Evolutionary conservation across 2,329 filamentous ascomycete genomes (phyloP).

Genomic region (Colletotrichum sidae): DNA sequence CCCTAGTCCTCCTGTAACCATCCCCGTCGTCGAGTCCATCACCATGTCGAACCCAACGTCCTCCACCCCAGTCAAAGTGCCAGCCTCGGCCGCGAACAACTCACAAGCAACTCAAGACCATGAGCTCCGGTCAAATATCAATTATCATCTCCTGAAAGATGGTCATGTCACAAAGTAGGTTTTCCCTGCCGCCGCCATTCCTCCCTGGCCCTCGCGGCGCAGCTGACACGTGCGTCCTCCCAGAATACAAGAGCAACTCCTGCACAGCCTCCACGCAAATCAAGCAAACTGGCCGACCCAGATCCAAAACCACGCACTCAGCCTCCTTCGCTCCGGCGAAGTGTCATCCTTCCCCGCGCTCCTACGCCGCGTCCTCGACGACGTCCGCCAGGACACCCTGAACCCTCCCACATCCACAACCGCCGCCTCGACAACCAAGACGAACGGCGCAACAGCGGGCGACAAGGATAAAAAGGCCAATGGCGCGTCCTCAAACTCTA

Average conservation of each 20-base stretch:
- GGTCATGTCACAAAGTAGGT: conserved; percentile 70
- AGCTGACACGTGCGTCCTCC: conserved; percentile 5
- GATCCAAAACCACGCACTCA: conserved; percentile 69
- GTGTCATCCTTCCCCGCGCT: conserved; percentile 71
- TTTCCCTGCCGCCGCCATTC: conserved; percentile 8
- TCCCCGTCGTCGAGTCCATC: conserved; percentile 9
- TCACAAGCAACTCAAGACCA: conserved; percentile 70
- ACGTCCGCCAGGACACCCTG: conserved; percentile 65
- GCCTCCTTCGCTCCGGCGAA: conserved; percentile 70
- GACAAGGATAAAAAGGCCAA: conserved; percentile 34
- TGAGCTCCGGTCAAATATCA: conserved; percentile 72
- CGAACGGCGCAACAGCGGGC: conserved; percentile 42
- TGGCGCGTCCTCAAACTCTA: conserved; percentile 24
- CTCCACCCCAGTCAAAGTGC: conserved; percentile 70
- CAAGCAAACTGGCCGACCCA: conserved; percentile 71
- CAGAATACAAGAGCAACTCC: conserved; percentile 74
- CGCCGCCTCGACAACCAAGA: conserved; percentile 39
- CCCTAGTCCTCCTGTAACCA: not conserved
- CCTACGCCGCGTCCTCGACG: conserved; percentile 69
- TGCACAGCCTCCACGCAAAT: conserved; percentile 71
- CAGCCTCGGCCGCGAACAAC: conserved; percentile 69
- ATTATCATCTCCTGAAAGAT: conserved; percentile 67
- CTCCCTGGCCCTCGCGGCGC: not conserved
- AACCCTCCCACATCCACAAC: conserved; percentile 45
- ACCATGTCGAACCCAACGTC: conserved; percentile 58